Evolutionary conservation across 2,329 filamentous ascomycete species (phyloP), one percentile per base, ranked within the genome.

Genomic region (Sclerotinia sclerotiorum): DNA sequence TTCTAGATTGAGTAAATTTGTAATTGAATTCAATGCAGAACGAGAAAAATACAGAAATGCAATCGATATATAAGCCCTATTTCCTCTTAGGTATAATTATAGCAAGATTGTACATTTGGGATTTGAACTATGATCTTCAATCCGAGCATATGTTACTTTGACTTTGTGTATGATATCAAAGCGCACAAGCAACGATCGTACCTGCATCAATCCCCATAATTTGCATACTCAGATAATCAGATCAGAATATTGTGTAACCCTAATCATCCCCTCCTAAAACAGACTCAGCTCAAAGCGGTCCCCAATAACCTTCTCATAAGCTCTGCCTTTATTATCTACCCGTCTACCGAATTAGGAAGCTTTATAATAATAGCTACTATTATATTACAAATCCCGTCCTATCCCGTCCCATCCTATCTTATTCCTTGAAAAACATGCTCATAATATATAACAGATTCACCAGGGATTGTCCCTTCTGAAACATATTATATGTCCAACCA

Each of bases 371-470:
- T 39, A 13, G 39, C 10, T 39, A 39, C 11, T 13, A 39, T 39
- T 0, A 44, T 19, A 24, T 42, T 42, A 42, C 39, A 42, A 42
- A 42, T 17, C 39, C 5, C 39, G 17, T 42, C 39, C 39, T 13
- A 17, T 42, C 56, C 15, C 35, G 11, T 42, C 39, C 15, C 39
- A 17, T 42, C 56, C 4, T 15, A 46, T 60, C n/a, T 21, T 1
- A 51, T 35, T 29, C 29, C 60, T 29, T 62, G 60, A 39, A 62
- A 62, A 62, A 62, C 29, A 62, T 62, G 60, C 60, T 62, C 60
- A 62, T 2, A 61, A 48, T 61, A 15, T 17, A 42, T 15, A 39
- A 39, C 13, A 39, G 8, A 39, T 39, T 13, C 8, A n/a, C n/a
- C n/a, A n/a, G n/a, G n/a, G n/a, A n/a, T n/a, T n/a, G n/a, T 3